Percentiles rank a stretch among this genome's conserved stretches.
These are phyloP conservation scores for Saccharum hybrid DNA, from an alignment of 202 grass and related monocot genomes.

Conservation along the genomic window DNA sequence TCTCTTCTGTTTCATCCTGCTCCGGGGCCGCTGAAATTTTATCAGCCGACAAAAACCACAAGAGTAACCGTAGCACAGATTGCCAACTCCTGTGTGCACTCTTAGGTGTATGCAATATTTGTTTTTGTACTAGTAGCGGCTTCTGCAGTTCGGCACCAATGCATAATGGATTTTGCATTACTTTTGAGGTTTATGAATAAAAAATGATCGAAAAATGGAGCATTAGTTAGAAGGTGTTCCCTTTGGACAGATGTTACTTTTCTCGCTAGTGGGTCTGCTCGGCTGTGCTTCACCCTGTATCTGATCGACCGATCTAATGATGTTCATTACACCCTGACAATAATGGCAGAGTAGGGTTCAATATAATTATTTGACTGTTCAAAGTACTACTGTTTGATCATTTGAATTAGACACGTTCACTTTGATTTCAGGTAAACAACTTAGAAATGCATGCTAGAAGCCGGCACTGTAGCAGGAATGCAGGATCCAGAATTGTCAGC, in stretches of 20 bases:
- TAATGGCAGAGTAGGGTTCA: background rate
- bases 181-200: background rate
- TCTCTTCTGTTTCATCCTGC: background rate
- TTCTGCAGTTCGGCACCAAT: background rate
- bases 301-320: background rate
- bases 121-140: background rate
- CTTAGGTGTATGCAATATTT: constrained; percentile 8
- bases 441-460: background rate
- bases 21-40: background rate
- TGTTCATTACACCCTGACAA: background rate
- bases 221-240: background rate
- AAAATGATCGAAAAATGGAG: background rate
- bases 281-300: background rate
- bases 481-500: background rate
- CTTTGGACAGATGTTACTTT: background rate
- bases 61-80: background rate
- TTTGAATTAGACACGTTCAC: background rate
- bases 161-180: constrained; percentile 15
- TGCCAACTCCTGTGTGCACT: background rate
- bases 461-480: background rate
- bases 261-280: background rate
- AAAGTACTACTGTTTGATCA: background rate
- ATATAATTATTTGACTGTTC: background rate
- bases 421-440: background rate
- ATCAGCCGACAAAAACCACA: background rate